Percentiles rank a stretch among this genome's conserved stretches.
These are phyloP conservation scores for Waltergamsia citrina DNA, from an alignment of 2,329 filamentous ascomycete genomes.

Conservation along the genomic window DNA sequence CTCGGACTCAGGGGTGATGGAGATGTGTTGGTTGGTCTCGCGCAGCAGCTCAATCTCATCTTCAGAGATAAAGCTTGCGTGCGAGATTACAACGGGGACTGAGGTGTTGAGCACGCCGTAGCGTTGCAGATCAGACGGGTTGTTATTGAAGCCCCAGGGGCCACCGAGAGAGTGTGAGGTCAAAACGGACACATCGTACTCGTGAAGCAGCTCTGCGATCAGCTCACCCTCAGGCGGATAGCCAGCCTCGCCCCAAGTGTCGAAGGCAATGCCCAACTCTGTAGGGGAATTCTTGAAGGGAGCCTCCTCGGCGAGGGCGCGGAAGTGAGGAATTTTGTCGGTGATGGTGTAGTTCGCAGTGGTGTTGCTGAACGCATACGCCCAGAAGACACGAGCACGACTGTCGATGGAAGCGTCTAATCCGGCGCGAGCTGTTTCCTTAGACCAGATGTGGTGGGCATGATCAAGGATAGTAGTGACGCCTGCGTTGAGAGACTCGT, in stretches of 20 bases:
- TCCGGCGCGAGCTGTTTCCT: slow-evolving; percentile 30
- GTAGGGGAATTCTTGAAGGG: slow-evolving; percentile 11
- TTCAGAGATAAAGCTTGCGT: slow-evolving; percentile 33
- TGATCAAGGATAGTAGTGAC: slow-evolving; percentile 45
- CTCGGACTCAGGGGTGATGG: slow-evolving; percentile 49
- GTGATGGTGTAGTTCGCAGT: slow-evolving; percentile 7
- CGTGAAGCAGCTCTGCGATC: slow-evolving; percentile 21
- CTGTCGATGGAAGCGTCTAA: slow-evolving; percentile 33
- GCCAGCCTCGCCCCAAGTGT: slow-evolving; percentile 20
- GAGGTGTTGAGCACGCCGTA: slow-evolving; percentile 30
- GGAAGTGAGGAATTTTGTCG: slow-evolving; percentile 6
- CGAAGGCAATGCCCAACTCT: slow-evolving; percentile 31
- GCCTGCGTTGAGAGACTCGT: slow-evolving; percentile 41
- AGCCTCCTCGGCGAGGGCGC: slow-evolving; percentile 1
- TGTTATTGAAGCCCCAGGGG: slow-evolving; percentile 29
- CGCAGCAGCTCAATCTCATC: slow-evolving; percentile 31
- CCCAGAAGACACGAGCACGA: slow-evolving; percentile 37
- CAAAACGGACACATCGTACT: slow-evolving; percentile 31
- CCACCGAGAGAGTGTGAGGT: slow-evolving; percentile 33
- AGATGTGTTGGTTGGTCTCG: slow-evolving; percentile 39
- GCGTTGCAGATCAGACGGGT: slow-evolving; percentile 24
- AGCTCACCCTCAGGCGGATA: slow-evolving; percentile 15
- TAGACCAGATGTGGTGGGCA: slow-evolving; percentile 37
- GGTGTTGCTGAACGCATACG: slow-evolving; percentile 27
- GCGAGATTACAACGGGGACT: slow-evolving; percentile 41